Conservation (phyloP, 306 rosid species). For the Rosa persica region DNA sequence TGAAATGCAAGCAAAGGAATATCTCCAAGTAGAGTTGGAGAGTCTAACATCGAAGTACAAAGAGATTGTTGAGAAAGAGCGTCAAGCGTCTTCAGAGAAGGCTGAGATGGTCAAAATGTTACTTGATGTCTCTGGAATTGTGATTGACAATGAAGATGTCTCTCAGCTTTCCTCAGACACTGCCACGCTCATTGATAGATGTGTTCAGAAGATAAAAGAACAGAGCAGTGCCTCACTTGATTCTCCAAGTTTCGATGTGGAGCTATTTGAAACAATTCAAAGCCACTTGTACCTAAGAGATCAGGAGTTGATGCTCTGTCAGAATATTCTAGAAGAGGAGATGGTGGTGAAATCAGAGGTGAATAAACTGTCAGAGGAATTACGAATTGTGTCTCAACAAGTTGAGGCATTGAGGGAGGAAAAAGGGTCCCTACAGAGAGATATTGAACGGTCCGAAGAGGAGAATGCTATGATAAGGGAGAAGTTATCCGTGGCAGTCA, state of each 20-base stretch:
- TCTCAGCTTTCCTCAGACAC: slow-evolving; percentile 39
- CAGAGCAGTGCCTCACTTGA: slow-evolving; percentile 35
- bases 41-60: slow-evolving; percentile 47
- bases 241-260: slow-evolving; percentile 45
- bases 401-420: slow-evolving; percentile 59
- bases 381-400: slow-evolving; percentile 57
- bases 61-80: slow-evolving; percentile 50
- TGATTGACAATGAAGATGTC: slow-evolving; percentile 48
- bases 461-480: slow-evolving; percentile 78
- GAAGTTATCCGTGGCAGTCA: slow-evolving; percentile 95
- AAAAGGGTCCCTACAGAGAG: slow-evolving; percentile 59
- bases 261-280: slow-evolving; percentile 65
- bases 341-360: slow-evolving; percentile 47
- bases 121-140: slow-evolving; percentile 58
- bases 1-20: slow-evolving; percentile 64
- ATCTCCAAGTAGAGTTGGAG: slow-evolving; percentile 61
- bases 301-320: slow-evolving; percentile 58
- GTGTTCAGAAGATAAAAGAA: slow-evolving; percentile 55
- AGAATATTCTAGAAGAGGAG: slow-evolving; percentile 79
- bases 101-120: slow-evolving; percentile 57
- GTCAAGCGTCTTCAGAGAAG: slow-evolving; percentile 56
- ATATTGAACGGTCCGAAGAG: slow-evolving; percentile 75
- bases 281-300: slow-evolving; percentile 66
- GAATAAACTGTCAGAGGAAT: slow-evolving; percentile 49
- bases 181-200: slow-evolving; percentile 40